These are phyloP conservation scores for Wallemia mellicola DNA, from an alignment of 1,284 basidiomycete genomes.

Conservation along the genomic window DNA sequence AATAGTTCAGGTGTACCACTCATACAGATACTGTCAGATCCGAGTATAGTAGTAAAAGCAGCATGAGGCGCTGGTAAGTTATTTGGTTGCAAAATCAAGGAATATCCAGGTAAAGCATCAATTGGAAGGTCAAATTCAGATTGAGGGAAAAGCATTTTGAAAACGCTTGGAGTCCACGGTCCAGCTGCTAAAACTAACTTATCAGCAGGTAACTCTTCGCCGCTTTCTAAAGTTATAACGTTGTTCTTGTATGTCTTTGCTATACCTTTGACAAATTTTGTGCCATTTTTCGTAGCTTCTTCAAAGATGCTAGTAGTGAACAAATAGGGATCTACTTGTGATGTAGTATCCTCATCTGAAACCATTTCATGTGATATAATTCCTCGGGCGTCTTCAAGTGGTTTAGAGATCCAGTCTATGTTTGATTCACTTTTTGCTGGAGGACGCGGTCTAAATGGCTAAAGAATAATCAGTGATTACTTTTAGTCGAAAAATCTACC, in stretches of 20 bases:
- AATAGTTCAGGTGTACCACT: conserved; percentile 8
- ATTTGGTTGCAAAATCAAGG: background rate
- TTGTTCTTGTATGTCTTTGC: background rate
- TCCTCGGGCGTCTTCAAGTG: background rate
- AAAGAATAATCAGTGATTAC: too few species aligned
- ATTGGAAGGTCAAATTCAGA: background rate
- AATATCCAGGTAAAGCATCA: background rate
- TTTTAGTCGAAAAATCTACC: too few species aligned
- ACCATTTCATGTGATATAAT: background rate
- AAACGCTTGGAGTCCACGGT: background rate
- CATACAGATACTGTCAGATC: background rate
- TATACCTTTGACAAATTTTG: background rate
- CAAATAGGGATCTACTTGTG: background rate
- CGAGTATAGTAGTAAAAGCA: background rate
- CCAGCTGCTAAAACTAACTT: background rate
- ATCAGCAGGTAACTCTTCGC: background rate
- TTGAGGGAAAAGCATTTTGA: background rate
- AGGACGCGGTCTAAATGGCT: background rate
- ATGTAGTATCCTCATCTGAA: background rate
- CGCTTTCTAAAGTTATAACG: background rate
- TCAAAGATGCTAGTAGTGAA: background rate
- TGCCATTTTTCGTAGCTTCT: background rate
- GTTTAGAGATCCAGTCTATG: background rate
- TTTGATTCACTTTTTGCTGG: background rate
- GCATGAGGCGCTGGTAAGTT: background rate